These are phyloP conservation scores for Pseudopyricularia cyperi DNA, from an alignment of 2,329 filamentous ascomycete genomes.

Conservation along the genomic window DNA sequence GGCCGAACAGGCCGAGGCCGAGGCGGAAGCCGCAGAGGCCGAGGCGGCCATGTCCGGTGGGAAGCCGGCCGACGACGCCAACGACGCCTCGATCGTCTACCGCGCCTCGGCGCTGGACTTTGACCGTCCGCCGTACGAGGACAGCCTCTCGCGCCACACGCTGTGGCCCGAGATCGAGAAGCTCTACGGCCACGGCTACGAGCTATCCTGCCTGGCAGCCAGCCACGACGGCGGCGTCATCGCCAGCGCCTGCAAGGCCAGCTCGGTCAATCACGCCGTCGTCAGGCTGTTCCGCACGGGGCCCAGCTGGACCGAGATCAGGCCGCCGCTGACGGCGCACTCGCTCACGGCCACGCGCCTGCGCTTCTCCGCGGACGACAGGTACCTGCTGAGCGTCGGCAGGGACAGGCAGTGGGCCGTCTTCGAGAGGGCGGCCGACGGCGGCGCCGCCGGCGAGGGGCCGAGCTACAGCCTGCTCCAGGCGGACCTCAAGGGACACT, in stretches of 20 bases:
- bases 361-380: constrained; percentile 63
- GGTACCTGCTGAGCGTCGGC: constrained; percentile 72
- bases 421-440: constrained; percentile 40
- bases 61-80: not conserved
- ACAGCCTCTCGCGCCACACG: constrained; percentile 77
- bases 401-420: constrained; percentile 85
- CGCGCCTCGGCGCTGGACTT: constrained; percentile 44
- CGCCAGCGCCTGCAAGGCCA: constrained; percentile 87
- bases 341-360: constrained; percentile 75
- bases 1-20: not conserved
- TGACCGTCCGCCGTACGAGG: constrained; percentile 71
- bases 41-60: constrained; percentile 19
- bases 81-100: not conserved
- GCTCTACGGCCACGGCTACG: constrained; percentile 94
- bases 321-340: constrained; percentile 72
- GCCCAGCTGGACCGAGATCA: constrained; percentile 75
- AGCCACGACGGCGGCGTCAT: constrained; percentile 63
- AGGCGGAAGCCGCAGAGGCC: constrained; percentile 7
- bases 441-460: constrained; percentile 9
- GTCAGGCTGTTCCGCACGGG: constrained; percentile 77
- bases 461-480: constrained; percentile 42
- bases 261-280: constrained; percentile 85
- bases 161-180: constrained; percentile 96
- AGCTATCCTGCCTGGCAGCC: constrained; percentile 77
- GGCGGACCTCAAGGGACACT: constrained; percentile 72